Base-by-base conservation (phyloP, 169 alveolate genomes). In the Babesia ovis region DNA sequence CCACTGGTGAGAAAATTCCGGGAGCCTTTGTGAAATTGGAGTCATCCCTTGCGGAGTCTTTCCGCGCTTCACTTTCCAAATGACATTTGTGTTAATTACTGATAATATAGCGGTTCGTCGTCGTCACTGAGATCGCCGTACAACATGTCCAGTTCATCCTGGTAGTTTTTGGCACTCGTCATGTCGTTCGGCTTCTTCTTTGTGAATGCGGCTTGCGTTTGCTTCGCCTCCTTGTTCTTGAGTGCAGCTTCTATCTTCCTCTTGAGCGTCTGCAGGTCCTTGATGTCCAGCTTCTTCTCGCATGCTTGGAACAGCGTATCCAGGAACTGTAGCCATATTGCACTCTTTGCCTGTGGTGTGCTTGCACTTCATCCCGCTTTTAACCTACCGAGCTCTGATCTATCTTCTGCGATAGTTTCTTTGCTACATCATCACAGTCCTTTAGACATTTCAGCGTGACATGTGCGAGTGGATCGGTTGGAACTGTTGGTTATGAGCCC, bases 61-160 rank as follows among this genome's bases (percentile, higher is more conserved):
- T 51, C n/a, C 3, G 59, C n/a, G n/a, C n/a, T n/a, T n/a, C n/a
- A n/a, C n/a, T n/a, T n/a, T n/a, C n/a, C n/a, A n/a, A n/a, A n/a
- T n/a, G n/a, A n/a, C n/a, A n/a, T n/a, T 43, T 22, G 22, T 9
- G 12, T 25, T 43, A 45, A 43, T 61, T 32, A 61, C 39, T 22
- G 45, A 48, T 70, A 80, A 39, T 80, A 80, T 27, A 70, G 70
- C 6, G 72, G 72, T 58, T 70, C 88, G 23, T 67, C 83, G 16
- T 57, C 89, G 56, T 87, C 89, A 27, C 89, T 80, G 20, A 87
- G 59, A 23, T 87, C 92, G 0, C 92, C 92, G 71, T 87, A 87
- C 27, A 87, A 79, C 91, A 87, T 83, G 64, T 87, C 92, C 14
- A 87, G 90, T 60, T 87, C 92, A 45, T 87, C 92, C 77, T 87